Evolutionary conservation across 2,329 filamentous ascomycete species (phyloP).

Genomic region (Phialophora tarda): DNA sequence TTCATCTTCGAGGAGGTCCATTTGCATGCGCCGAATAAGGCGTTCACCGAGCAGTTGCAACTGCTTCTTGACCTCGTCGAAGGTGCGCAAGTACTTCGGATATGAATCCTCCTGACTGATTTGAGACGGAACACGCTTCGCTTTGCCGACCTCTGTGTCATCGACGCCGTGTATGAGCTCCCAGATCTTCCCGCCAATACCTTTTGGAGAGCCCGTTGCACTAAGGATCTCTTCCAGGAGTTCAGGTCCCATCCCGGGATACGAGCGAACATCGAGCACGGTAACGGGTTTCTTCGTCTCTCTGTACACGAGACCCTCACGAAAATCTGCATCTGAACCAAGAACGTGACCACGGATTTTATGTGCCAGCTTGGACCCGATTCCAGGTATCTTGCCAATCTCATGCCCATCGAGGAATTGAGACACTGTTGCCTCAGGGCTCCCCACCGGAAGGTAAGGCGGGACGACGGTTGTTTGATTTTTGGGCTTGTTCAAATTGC

Average conservation of each 20-base stretch:
- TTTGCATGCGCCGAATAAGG: conserved; percentile 76
- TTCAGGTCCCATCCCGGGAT: conserved; percentile 67
- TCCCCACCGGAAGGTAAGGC: conserved; percentile 54
- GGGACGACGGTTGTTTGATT: conserved; percentile 84
- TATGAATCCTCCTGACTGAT: conserved; percentile 97
- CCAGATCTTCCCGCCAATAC: conserved; percentile 77
- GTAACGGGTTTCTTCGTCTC: conserved; percentile 63
- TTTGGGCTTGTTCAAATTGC: conserved; percentile 82
- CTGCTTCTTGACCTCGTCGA: conserved; percentile 69
- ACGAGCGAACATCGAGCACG: conserved; percentile 68
- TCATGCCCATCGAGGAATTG: conserved; percentile 76
- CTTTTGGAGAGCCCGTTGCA: conserved; percentile 72
- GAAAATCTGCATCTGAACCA: conserved; percentile 51
- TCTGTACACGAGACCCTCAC: conserved; percentile 55
- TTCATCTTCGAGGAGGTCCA: conserved; percentile 70
- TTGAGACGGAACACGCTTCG: conserved; percentile 75
- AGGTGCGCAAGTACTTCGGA: conserved; percentile 65
- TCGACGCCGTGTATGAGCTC: conserved; percentile 81
- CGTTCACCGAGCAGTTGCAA: conserved; percentile 71
- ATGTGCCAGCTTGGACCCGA: conserved; percentile 79
- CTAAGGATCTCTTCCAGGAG: conserved; percentile 71
- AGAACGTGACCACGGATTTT: conserved; percentile 68
- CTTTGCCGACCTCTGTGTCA: conserved; percentile 71
- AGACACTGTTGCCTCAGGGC: conserved; percentile 58
- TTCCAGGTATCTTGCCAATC: conserved; percentile 80